Base-by-base conservation (phyloP, 306 rosid genomes). In the Medicago arabica region DNA sequence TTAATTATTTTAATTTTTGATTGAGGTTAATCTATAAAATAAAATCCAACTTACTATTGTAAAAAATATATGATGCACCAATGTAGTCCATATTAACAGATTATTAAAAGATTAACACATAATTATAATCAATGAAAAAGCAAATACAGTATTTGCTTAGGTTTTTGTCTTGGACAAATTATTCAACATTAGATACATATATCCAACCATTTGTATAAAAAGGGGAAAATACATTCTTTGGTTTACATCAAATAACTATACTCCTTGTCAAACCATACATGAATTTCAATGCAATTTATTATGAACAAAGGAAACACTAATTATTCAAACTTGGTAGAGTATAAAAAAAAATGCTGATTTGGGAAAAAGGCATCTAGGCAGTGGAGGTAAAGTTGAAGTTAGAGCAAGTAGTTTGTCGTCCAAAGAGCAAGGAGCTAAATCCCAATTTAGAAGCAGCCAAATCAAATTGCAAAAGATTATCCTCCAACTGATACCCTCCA, bases 361-460 rank as follows among this genome's bases (percentile, higher is more conserved):
- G 25, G 55, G 55, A 17, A 16, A 60, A 7, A 41, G 5, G 28
- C 0, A 3, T 63, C 66, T 77, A 85, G 0, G 81, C 34, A 8
- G 76, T 43, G 70, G 89, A 86, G 53, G 89, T 86, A 51, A 66
- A 83, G 79, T 86, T 86, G 79, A 86, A 86, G 58, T 86, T 77
- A 13, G 9, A 49, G 57, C 89, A 86, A 0, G 71, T 55, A 0
- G 89, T 86, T 78, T 0, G 75, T 4, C 59, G 75, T 25, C 86
- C 87, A 6, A 12, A 79, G 16, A 86, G 81, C 64, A 77, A 43
- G 17, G 89, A 86, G 55, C 83, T 80, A 69, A 83, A 86, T 2
- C 89, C 89, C 11, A 86, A 78, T 57, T 81, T 83, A 0, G 85
- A 73, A 0, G 66, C 10, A 0, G 87, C 85, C 81, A 83, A 70